Percentiles rank a stretch among this genome's conserved stretches.
Evolutionary conservation across 2,329 filamentous ascomycete species (phyloP).

Genomic region (Phaeosphaeriaceae sp.): DNA sequence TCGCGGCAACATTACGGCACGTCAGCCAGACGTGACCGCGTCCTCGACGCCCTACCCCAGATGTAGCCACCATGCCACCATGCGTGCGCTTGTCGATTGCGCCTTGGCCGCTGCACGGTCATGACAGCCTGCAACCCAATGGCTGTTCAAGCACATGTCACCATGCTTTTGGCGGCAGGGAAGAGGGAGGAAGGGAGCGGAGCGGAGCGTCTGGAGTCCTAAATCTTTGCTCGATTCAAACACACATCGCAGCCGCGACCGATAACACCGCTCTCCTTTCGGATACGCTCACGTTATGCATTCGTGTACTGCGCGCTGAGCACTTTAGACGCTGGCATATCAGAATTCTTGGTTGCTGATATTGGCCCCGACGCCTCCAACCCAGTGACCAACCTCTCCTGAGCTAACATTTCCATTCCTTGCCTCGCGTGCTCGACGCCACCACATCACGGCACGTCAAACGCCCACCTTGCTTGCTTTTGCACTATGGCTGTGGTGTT

Average conservation of each 20-base stretch:
- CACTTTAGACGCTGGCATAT: not conserved
- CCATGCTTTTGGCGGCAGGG: not conserved
- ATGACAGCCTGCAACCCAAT: constrained; percentile 3
- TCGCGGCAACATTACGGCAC: constrained; percentile 12
- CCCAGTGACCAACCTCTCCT: not conserved
- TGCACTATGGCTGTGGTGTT: not conserved
- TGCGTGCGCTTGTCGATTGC: not conserved
- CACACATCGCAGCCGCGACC: not conserved
- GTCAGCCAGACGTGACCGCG: constrained; percentile 1
- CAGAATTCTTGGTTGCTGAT: not conserved
- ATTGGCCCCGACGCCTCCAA: constrained; percentile 1
- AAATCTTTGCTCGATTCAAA: constrained; percentile 1
- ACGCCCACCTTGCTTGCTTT: not conserved
- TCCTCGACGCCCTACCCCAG: constrained; percentile 30
- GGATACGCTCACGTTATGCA: not conserved
- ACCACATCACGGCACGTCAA: constrained; percentile 1
- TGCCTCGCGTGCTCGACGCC: not conserved
- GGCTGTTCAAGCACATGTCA: not conserved
- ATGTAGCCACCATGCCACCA: constrained; percentile 9
- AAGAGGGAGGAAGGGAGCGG: not conserved
- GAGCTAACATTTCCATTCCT: not conserved
- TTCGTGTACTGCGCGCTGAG: not conserved
- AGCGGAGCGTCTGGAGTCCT: not conserved
- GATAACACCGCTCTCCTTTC: not conserved
- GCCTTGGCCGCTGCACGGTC: not conserved